Evolutionary conservation across 2,329 filamentous ascomycete genomes (phyloP), one percentile per base, ranked within the genome.

Genomic region (Cladosporium sp.): DNA sequence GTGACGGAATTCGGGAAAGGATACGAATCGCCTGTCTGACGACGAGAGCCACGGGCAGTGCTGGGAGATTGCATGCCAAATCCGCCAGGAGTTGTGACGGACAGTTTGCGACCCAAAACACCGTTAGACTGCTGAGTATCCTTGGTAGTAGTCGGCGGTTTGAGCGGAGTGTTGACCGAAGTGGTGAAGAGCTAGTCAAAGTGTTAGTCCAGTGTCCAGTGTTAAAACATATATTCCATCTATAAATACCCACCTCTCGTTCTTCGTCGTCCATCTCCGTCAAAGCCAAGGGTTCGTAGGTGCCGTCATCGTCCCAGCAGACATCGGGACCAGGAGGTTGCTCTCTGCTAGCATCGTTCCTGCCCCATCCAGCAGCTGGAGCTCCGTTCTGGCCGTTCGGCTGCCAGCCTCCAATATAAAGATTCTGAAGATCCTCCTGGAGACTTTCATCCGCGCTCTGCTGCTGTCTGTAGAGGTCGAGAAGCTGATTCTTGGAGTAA

Each of bases 161-260:
- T 98, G 71, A 97, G 83, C 36, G 93, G 91, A 39, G 95, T 97
- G 78, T 98, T 99, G 75, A 99, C 93, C 69, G 96, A 95, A 59
- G 86, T 87, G 59, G 88, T 80, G 78, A 97, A 97, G 68, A 91
- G 82, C 90, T 63, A 39, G 49, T 54, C 16, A 28, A 32, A 25
- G 23, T 54, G 25, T 63, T 46, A 63, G 60, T 63, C 25, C 13
- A 5, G 23, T 56, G 28, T 43, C 25, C 34, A 16, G 26, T 58
- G 13, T 32, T 11, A 25, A 26, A 26, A 64, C 25, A 18, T 18
- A 21, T 43, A 14, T 46, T 26, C 13, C 13, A 23, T 53, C 34
- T 23, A 3, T 46, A 23, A n/a, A 46, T 60, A 46, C 51, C 68
- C 75, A 89, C 87, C 80, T 89, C 86, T 79, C 82, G 85, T 78